A percentile compares a stretch with the other conserved stretches of the same genome.
phyloP scores from a whole-genome alignment of 2,329 filamentous ascomycete genomes.

The Incumbomyces delicatus region DNA sequence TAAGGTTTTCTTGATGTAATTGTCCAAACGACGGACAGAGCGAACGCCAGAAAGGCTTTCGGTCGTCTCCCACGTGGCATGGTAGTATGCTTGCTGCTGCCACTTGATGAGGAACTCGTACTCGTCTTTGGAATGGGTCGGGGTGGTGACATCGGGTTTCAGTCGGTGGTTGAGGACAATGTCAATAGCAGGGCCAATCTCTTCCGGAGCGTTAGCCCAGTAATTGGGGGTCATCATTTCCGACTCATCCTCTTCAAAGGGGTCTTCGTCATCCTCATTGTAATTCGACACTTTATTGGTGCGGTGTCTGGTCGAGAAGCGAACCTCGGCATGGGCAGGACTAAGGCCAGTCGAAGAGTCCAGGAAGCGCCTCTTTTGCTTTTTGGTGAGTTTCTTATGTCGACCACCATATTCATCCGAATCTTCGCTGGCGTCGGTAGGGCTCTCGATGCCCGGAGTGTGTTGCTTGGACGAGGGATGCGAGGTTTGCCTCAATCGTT shows the following conservation, averaged over 20 bases:
- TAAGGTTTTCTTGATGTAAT: constrained; percentile 81
- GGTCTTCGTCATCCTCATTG: constrained; percentile 55
- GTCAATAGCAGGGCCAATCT: constrained; percentile 78
- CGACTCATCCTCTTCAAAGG: constrained; percentile 45
- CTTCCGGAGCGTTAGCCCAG: constrained; percentile 54
- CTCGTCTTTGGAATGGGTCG: constrained; percentile 50
- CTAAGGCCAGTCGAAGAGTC: constrained; percentile 55
- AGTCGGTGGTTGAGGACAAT: constrained; percentile 78
- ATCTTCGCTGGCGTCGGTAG: constrained; percentile 57
- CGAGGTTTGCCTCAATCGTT: constrained; percentile 45
- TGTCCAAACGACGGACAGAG: constrained; percentile 81
- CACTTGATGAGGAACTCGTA: constrained; percentile 94
- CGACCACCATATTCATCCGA: constrained; percentile 68
- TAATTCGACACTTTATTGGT: constrained; percentile 65
- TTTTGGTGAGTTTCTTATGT: constrained; percentile 62
- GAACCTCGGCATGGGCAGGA: constrained; percentile 65
- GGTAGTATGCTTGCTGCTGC: constrained; percentile 89
- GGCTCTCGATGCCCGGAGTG: constrained; percentile 33
- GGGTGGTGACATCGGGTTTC: constrained; percentile 51
- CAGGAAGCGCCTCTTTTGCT: constrained; percentile 61
- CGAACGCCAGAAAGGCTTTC: constrained; percentile 65
- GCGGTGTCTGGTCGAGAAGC: constrained; percentile 72
- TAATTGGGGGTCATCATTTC: constrained; percentile 59
- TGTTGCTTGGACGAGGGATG: constrained; percentile 43
- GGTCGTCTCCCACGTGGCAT: constrained; percentile 87